Conservation (phyloP, 805 yeast genomes). For the Barnettozyma sp. region DNA sequence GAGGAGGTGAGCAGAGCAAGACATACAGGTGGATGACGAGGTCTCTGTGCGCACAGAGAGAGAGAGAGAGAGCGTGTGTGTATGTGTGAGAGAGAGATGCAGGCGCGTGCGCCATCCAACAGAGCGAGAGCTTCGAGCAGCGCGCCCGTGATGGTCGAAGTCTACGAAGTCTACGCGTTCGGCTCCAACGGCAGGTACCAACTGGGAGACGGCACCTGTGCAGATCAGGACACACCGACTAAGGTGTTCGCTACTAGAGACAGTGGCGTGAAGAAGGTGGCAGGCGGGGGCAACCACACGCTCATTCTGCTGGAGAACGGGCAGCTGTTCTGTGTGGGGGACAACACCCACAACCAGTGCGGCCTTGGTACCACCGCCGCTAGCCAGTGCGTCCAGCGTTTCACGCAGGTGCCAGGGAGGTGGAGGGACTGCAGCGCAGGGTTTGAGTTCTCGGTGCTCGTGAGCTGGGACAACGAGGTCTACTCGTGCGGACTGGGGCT, state of each 20-base stretch:
- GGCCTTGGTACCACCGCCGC: no score
- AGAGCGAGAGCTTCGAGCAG: no score
- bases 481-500: slow-evolving; percentile 56
- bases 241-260: slow-evolving; percentile 8
- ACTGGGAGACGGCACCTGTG: slow-evolving; percentile 51
- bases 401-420: slow-evolving; percentile 18
- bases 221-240: slow-evolving; percentile 37
- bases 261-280: slow-evolving; percentile 36
- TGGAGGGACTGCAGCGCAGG: slow-evolving; percentile 60
- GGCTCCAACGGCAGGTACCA: slow-evolving; percentile 86
- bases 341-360: slow-evolving; percentile 49
- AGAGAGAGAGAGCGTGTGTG: no score
- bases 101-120: no score
- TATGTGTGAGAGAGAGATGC: no score
- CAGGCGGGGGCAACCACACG: slow-evolving; percentile 88
- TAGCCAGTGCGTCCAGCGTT: slow-evolving; percentile 9
- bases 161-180: slow-evolving; percentile 39
- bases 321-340: slow-evolving; percentile 51
- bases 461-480: slow-evolving; percentile 34
- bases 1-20: no score
- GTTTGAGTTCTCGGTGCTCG: slow-evolving; percentile 66
- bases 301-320: slow-evolving; percentile 51
- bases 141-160: no score
- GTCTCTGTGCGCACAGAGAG: no score
- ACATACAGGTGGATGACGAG: no score